A percentile compares a stretch with the other conserved stretches of the same genome.
These are phyloP conservation scores for Skeletonema costatum DNA, from an alignment of 108 stramenopile species.

Conservation along the genomic window DNA sequence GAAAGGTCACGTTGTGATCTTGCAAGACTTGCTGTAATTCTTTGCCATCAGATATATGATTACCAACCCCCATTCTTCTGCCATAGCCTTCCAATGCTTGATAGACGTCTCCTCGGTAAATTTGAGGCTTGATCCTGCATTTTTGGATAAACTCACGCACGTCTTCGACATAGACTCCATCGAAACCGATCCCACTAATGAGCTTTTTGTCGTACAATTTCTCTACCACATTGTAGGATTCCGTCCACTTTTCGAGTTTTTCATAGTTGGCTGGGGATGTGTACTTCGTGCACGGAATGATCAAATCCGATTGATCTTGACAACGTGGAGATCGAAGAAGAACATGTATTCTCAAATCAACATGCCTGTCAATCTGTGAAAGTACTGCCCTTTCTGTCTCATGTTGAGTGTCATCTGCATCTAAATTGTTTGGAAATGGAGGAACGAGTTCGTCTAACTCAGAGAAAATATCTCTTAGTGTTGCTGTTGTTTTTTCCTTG, in stretches of 20 bases:
- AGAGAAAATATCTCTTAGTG: conserved; percentile 18
- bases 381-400: neutral
- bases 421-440: conserved; percentile 22
- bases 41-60: neutral
- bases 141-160: conserved; percentile 19
- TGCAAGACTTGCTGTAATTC: conserved; percentile 20
- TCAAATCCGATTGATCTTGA: neutral
- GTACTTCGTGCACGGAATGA: conserved; percentile 20
- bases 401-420: conserved; percentile 7
- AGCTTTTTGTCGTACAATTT: conserved; percentile 27
- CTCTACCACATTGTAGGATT: conserved; percentile 28
- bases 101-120: conserved; percentile 38
- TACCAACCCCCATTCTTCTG: conserved; percentile 15
- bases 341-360: conserved; percentile 39
- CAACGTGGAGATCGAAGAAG: conserved; percentile 22
- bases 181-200: conserved; percentile 37
- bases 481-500: conserved; percentile 16
- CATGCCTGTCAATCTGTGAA: conserved; percentile 20
- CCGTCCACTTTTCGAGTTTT: conserved; percentile 17
- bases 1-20: conserved; percentile 29
- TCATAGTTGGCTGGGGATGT: neutral
- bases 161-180: conserved; percentile 14
- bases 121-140: conserved; percentile 19
- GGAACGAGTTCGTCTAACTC: conserved; percentile 46
- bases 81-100: conserved; percentile 41